phyloP scores from a whole-genome alignment of 1,284 basidiomycete genomes.

The Leccinum fallax region DNA sequence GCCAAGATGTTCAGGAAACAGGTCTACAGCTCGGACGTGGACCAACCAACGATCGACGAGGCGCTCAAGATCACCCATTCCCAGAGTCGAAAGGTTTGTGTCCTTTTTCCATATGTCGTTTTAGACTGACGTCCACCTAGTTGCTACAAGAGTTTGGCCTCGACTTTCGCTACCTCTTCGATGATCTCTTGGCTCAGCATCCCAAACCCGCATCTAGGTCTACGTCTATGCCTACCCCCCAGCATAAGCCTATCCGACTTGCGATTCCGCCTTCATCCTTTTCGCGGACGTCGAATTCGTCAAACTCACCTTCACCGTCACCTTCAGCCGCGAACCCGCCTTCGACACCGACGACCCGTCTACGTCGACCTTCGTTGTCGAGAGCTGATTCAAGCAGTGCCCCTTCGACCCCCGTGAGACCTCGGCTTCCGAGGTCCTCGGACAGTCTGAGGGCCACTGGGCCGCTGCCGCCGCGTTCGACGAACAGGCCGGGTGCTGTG shows the following conservation, averaged over 20 bases:
- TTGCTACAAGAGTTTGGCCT: conserved; percentile 89
- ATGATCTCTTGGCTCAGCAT: conserved; percentile 63
- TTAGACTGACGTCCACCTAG: conserved; percentile 41
- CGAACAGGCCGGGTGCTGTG: conserved; percentile 60
- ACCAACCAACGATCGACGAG: conserved; percentile 69
- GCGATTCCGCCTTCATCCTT: conserved; percentile 23
- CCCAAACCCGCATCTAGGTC: conserved; percentile 40
- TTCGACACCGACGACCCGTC: conserved; percentile 14
- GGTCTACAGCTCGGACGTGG: conserved; percentile 83
- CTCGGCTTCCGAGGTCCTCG: conserved; percentile 19
- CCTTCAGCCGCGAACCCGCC: conserved; percentile 19
- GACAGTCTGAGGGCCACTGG: conserved; percentile 38
- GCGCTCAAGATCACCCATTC: conserved; percentile 73
- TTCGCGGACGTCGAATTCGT: conserved; percentile 32
- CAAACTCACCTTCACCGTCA: conserved; percentile 31
- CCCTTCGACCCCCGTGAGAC: conserved; percentile 10
- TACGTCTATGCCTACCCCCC: conserved; percentile 13
- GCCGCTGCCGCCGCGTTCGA: conserved; percentile 59
- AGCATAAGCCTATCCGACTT: conserved; percentile 24
- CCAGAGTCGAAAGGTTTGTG: conserved; percentile 78
- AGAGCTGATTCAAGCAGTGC: conserved; percentile 17
- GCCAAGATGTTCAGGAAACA: conserved; percentile 89
- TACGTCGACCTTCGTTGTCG: conserved; percentile 24
- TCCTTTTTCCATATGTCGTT: background rate
- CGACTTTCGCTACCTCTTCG: conserved; percentile 87